These are phyloP conservation scores for Boehmeria nivea DNA, from an alignment of 306 rosid species.

Conservation along the genomic window DNA sequence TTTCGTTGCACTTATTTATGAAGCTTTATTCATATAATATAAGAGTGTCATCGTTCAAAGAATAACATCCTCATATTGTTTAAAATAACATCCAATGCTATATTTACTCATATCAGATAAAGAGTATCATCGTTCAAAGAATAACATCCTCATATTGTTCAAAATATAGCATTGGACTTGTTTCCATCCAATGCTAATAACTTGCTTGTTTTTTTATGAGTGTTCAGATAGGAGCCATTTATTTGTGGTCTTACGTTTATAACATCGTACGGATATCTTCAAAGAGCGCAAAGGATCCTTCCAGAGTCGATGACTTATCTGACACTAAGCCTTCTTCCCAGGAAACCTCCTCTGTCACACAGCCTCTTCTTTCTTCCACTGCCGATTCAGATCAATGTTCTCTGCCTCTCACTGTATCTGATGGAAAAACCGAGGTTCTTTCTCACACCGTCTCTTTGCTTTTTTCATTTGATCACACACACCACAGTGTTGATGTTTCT, in stretches of 20 bases:
- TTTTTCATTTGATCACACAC: too few relatives aligned
- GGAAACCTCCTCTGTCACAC: constrained; percentile 1
- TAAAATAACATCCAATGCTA: too few relatives aligned
- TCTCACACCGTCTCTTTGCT: too few relatives aligned
- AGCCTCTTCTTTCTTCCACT: constrained; percentile 28
- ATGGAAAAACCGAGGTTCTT: constrained; percentile 32
- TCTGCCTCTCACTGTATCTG: constrained; percentile 27
- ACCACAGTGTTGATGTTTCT: too few relatives aligned
- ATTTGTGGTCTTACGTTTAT: constrained; percentile 73
- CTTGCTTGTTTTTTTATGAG: not conserved
- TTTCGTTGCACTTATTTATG: too few relatives aligned
- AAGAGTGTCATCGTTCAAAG: too few relatives aligned
- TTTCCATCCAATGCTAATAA: not conserved
- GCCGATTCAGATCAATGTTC: constrained; percentile 29
- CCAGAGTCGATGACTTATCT: constrained; percentile 10
- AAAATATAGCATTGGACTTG: not conserved
- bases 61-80: too few relatives aligned
- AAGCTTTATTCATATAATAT: too few relatives aligned
- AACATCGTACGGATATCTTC: constrained; percentile 68
- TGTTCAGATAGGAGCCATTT: constrained; percentile 62
- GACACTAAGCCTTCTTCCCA: constrained; percentile 9
- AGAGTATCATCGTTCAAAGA: too few relatives aligned
- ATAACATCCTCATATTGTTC: too few relatives aligned
- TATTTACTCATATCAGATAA: too few relatives aligned
- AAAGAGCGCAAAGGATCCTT: constrained; percentile 13